These are phyloP conservation scores for Xylariales sp. DNA, from an alignment of 2,329 filamentous ascomycete genomes.

Conservation along the genomic window DNA sequence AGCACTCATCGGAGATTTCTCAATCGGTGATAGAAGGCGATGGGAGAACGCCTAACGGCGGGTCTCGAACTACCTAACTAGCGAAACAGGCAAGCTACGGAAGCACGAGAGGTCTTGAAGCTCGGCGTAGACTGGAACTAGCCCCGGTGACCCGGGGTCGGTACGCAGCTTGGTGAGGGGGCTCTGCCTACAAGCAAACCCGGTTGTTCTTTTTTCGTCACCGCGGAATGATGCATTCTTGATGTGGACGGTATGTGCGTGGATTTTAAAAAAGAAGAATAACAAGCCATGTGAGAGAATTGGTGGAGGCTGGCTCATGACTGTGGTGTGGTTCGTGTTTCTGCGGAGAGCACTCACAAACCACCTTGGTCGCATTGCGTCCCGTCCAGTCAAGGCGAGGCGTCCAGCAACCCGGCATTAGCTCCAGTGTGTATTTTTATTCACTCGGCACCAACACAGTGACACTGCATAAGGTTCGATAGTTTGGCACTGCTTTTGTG, in stretches of 20 bases:
- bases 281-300: background rate
- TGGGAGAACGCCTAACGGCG: slow-evolving; percentile 6
- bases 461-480: slow-evolving; percentile 6
- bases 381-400: background rate
- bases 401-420: too few species aligned
- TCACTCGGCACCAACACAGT: slow-evolving; percentile 1
- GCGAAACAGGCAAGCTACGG: background rate
- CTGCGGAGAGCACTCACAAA: too few species aligned
- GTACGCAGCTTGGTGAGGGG: too few species aligned
- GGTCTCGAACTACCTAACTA: slow-evolving; percentile 7
- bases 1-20: slow-evolving; percentile 7
- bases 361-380: background rate
- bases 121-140: background rate
- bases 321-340: too few species aligned
- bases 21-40: slow-evolving; percentile 8
- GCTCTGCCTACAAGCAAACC: too few species aligned
- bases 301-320: background rate
- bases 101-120: background rate
- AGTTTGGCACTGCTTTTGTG: background rate
- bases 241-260: too few species aligned
- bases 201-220: too few species aligned
- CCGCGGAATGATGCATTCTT: too few species aligned
- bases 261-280: background rate
- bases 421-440: slow-evolving; percentile 7
- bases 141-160: too few species aligned